Conservation (phyloP, 352 stramenopile species). For the Pythium vanterpoolii region DNA sequence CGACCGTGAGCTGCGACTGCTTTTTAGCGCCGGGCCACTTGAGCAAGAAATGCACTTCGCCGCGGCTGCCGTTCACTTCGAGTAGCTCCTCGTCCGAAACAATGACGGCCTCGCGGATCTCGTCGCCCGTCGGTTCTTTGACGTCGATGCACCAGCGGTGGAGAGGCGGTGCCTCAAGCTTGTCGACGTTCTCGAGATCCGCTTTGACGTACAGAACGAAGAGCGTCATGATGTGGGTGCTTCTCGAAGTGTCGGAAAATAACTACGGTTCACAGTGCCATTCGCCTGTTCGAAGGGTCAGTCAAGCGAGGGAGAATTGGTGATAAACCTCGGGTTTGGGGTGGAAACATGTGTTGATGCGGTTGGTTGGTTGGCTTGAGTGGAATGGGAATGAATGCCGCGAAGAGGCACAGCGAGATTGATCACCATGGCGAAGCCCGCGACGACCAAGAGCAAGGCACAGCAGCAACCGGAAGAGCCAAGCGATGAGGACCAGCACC, state of each 20-base stretch:
- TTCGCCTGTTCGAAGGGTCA: neutral
- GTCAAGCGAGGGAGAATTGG: neutral
- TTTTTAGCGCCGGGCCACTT: constrained; percentile 86
- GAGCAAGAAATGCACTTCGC: constrained; percentile 78
- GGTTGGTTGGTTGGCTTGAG: constrained; percentile 26
- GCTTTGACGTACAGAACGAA: constrained; percentile 87
- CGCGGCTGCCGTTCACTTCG: constrained; percentile 69
- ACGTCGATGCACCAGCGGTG: constrained; percentile 86
- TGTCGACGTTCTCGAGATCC: constrained; percentile 84
- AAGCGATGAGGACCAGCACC: neutral
- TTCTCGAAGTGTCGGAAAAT: neutral
- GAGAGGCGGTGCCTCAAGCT: constrained; percentile 53
- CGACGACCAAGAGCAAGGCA: constrained; percentile 14
- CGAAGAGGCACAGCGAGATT: constrained; percentile 24
- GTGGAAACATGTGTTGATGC: constrained; percentile 20
- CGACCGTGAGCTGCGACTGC: constrained; percentile 73
- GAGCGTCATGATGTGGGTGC: constrained; percentile 54
- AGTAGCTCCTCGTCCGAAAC: constrained; percentile 78
- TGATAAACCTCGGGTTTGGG: constrained; percentile 11
- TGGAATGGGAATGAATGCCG: constrained; percentile 16
- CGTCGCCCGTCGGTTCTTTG: constrained; percentile 75
- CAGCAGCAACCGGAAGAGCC: constrained; percentile 7
- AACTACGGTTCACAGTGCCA: neutral
- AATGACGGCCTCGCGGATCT: constrained; percentile 72
- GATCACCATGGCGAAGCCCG: constrained; percentile 17